phyloP scores from a whole-genome alignment of 2,329 filamentous ascomycete genomes.

The Fusarium papillatum region DNA sequence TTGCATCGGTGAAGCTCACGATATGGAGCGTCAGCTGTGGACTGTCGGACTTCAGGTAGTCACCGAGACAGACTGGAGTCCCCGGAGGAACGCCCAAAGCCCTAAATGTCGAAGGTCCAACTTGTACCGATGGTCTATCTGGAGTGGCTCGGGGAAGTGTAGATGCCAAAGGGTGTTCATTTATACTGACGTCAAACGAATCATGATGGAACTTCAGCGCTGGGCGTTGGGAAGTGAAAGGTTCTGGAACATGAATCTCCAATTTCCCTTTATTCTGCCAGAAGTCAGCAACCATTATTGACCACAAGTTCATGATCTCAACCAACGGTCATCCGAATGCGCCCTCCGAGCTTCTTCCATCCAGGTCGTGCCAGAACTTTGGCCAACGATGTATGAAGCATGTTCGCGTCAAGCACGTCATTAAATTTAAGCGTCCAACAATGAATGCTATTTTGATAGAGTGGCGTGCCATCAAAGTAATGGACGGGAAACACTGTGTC shows the following conservation, averaged over 20 bases:
- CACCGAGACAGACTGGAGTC: not conserved
- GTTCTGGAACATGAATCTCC: conserved; percentile 49
- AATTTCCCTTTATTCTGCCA: conserved; percentile 32
- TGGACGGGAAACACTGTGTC: conserved; percentile 19
- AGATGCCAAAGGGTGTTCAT: conserved; percentile 56
- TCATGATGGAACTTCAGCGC: conserved; percentile 56
- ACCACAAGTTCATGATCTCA: too few relatives aligned
- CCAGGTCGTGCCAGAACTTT: conserved; percentile 46
- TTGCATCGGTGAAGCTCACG: conserved; percentile 16
- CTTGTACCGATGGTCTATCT: not conserved
- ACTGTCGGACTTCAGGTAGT: conserved; percentile 14
- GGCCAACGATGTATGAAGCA: conserved; percentile 39
- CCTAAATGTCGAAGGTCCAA: not conserved
- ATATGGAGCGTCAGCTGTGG: conserved; percentile 23
- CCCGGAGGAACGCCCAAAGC: not conserved
- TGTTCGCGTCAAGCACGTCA: conserved; percentile 51
- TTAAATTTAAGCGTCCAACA: conserved; percentile 21
- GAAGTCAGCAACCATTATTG: not conserved
- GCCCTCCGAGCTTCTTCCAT: conserved; percentile 60
- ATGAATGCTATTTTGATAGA: conserved; percentile 12
- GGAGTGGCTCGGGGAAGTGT: conserved; percentile 48
- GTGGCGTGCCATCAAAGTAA: conserved; percentile 26
- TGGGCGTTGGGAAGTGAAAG: conserved; percentile 49
- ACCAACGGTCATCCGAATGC: conserved; percentile 19
- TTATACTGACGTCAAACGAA: conserved; percentile 50